Evolutionary conservation across 2,329 filamentous ascomycete species (phyloP), one percentile per base, ranked within the genome.

Genomic region (Celoporthe dispersa): DNA sequence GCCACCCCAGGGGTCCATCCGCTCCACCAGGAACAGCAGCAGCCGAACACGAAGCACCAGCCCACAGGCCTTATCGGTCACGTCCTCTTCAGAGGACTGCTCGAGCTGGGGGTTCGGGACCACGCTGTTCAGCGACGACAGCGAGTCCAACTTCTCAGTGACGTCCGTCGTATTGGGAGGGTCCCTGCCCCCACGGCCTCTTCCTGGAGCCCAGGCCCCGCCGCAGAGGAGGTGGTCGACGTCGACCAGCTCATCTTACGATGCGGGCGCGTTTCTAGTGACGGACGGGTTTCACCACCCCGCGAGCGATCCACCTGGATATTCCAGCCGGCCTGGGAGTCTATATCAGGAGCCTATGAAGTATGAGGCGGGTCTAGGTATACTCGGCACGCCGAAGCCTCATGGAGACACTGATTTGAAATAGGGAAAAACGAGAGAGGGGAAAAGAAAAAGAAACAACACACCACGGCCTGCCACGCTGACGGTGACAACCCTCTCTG

Each of bases 221-320:
- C 62, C 53, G 22, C 64, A 63, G 16, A 67, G 71, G 53, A 63
- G 71, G 37, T 71, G 71, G 69, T 72, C 71, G n/a, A 71, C 67
- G n/a, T 72, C 71, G 57, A 72, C 71, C 19, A 69, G 64, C 63
- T 72, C 71, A 53, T 72, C 71, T 5, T 71, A 55, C 28, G 63
- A 72, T 22, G 71, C 71, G 7, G 59, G 66, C 11, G 66, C 67
- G 3, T 69, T 69, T 39, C 3, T 72, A 5, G 67, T 72, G 16
- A 67, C 71, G 31, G 69, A 72, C 16, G 71, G 71, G 28, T 71
- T 69, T 33, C 64, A 55, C 19, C 67, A 55, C 12, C 67, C 66
- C 0, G 59, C 19, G 1, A 33, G 6, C 11, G 48, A 69, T 35
- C 68, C 51, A n/a, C 66, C 66, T n/a, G 66, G 11, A 12, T 67